Evolutionary conservation across 2,329 filamentous ascomycete genomes (phyloP).

Genomic region (Huntiella omanensis): DNA sequence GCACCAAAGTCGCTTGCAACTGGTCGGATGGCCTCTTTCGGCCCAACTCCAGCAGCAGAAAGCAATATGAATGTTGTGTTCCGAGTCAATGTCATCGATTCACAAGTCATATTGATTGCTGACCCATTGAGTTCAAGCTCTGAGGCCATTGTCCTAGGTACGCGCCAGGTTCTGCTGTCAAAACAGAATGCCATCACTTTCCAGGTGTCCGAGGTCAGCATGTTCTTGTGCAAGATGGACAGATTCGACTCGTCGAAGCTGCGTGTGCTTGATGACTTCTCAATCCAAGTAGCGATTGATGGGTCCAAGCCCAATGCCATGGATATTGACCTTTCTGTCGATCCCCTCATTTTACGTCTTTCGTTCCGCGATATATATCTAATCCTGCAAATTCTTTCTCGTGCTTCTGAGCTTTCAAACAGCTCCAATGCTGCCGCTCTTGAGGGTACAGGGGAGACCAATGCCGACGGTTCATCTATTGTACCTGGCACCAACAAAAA

Average conservation of each 20-base stretch:
- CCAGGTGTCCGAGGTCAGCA: conserved; percentile 83
- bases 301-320: conserved; percentile 42
- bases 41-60: background rate
- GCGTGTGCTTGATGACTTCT: conserved; percentile 92
- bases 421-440: conserved; percentile 24
- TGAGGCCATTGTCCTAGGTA: conserved; percentile 87
- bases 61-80: conserved; percentile 56
- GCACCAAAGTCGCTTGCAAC: background rate
- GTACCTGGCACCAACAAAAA: conserved; percentile 19
- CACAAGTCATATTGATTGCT: conserved; percentile 88
- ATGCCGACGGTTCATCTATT: conserved; percentile 33
- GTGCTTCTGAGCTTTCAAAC: conserved; percentile 72
- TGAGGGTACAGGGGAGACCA: conserved; percentile 27
- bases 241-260: conserved; percentile 79
- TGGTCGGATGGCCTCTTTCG: background rate
- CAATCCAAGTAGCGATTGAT: conserved; percentile 75
- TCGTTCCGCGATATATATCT: conserved; percentile 90
- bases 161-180: conserved; percentile 80
- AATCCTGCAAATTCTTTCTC: conserved; percentile 78
- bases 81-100: conserved; percentile 84
- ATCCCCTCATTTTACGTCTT: conserved; percentile 75
- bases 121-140: conserved; percentile 80
- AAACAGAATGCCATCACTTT: conserved; percentile 88
- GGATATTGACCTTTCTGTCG: conserved; percentile 71
- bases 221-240: conserved; percentile 99